A percentile compares a stretch with the other conserved stretches of the same genome.
These are phyloP conservation scores for Grosmannia huntii DNA, from an alignment of 2,329 filamentous ascomycete species.

Conservation along the genomic window DNA sequence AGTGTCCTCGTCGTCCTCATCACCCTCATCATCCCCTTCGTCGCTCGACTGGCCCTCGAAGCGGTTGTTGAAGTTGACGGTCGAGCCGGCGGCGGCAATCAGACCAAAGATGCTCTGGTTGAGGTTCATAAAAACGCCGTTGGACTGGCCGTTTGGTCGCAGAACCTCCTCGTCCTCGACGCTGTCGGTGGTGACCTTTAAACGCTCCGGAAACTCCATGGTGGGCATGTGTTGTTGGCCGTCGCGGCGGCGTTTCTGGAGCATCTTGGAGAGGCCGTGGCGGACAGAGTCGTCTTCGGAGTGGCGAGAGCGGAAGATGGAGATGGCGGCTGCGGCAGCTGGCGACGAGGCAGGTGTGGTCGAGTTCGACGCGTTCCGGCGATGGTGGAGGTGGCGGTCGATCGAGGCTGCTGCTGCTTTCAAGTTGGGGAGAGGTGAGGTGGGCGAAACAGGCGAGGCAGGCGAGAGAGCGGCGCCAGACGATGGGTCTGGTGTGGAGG, in stretches of 20 bases:
- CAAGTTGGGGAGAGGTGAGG: too few relatives aligned
- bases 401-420: background rate
- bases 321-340: background rate
- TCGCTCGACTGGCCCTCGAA: constrained; percentile 73
- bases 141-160: constrained; percentile 27
- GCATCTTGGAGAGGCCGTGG: constrained; percentile 17
- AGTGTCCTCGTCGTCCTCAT: constrained; percentile 16
- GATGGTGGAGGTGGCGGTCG: background rate
- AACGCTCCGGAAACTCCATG: constrained; percentile 39
- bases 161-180: constrained; percentile 37
- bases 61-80: constrained; percentile 66
- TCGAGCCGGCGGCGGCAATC: constrained; percentile 76
- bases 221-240: constrained; percentile 22
- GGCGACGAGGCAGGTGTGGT: background rate
- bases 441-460: too few relatives aligned
- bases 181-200: constrained; percentile 25
- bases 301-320: background rate
- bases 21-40: constrained; percentile 45
- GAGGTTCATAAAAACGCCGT: constrained; percentile 55
- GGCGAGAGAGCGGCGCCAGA: too few relatives aligned
- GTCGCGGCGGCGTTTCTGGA: constrained; percentile 30
- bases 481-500: too few relatives aligned
- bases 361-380: background rate
- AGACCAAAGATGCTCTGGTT: constrained; percentile 92
- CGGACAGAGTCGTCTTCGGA: background rate